Evolutionary conservation across 768 basidiomycete species (phyloP).

Genomic region (Pseudohyphozyma bogoriensis): DNA sequence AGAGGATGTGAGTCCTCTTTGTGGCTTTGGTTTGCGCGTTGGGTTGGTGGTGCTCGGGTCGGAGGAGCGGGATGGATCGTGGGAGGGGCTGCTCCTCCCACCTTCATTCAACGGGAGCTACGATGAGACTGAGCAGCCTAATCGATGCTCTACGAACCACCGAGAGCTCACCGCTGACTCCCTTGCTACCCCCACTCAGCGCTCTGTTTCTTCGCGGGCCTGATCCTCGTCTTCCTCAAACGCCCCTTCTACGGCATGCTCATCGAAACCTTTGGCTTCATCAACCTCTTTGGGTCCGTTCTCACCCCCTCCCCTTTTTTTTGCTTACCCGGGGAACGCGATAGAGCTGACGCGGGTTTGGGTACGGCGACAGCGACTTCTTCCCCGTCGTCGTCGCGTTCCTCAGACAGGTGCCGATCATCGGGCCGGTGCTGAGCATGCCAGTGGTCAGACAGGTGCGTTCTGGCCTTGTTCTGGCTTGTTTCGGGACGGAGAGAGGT

Average conservation of each 20-base stretch:
- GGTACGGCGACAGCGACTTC: constrained; percentile 68
- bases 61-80: too few species aligned
- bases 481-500: too few species aligned
- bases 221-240: constrained; percentile 86
- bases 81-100: too few species aligned
- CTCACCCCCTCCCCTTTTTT: not conserved
- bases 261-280: constrained; percentile 90
- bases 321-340: too few species aligned
- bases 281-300: constrained; percentile 86
- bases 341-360: not conserved
- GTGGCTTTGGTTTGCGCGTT: too few species aligned
- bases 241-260: constrained; percentile 89
- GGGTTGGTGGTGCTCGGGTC: too few species aligned
- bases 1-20: constrained; percentile 52
- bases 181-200: constrained; percentile 35
- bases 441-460: constrained; percentile 75
- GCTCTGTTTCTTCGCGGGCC: constrained; percentile 74
- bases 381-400: constrained; percentile 97
- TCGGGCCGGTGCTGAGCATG: constrained; percentile 73
- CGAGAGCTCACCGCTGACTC: not conserved
- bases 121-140: too few species aligned
- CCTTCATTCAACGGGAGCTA: too few species aligned
- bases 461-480: constrained; percentile 6
- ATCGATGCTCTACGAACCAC: not conserved
- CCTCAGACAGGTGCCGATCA: constrained; percentile 80